Evolutionary conservation across 148 eudicot species (phyloP).

Genomic region (Agrostemma githago): DNA sequence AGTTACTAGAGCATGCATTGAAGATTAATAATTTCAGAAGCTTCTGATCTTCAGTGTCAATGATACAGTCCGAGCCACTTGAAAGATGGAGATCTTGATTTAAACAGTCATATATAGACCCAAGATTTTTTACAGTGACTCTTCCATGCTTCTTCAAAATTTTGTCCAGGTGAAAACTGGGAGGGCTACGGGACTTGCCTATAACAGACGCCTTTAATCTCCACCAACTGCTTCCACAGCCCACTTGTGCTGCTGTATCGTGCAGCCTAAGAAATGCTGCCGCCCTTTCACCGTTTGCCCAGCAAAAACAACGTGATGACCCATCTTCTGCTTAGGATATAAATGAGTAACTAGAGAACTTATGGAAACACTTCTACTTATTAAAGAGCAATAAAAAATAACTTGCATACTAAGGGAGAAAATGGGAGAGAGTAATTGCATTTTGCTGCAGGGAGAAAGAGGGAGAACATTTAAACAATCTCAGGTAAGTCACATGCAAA

Average conservation of each 20-base stretch:
- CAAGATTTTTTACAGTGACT: constrained; percentile 56
- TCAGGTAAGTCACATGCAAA: neutral
- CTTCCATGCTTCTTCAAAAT: constrained; percentile 56
- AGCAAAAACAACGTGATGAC: constrained; percentile 66
- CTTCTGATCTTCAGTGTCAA: constrained; percentile 47
- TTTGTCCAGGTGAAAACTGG: constrained; percentile 28
- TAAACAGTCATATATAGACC: constrained; percentile 49
- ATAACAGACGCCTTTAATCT: constrained; percentile 18
- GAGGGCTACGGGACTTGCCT: constrained; percentile 22
- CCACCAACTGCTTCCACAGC: constrained; percentile 23
- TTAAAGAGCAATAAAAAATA: neutral
- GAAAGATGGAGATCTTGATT: constrained; percentile 54
- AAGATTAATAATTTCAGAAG: constrained; percentile 43
- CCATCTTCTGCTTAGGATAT: constrained; percentile 61
- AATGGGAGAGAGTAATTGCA: neutral
- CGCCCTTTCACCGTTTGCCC: constrained; percentile 67
- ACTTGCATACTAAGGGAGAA: neutral
- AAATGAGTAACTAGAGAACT: neutral
- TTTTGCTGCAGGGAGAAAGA: neutral
- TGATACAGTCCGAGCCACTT: constrained; percentile 31
- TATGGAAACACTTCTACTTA: neutral
- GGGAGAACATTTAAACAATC: neutral
- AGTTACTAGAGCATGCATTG: constrained; percentile 52
- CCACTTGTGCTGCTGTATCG: constrained; percentile 29
- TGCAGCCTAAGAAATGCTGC: constrained; percentile 50